These are phyloP conservation scores for Neospermospora avenae DNA, from an alignment of 2,329 filamentous ascomycete species.

Conservation along the genomic window DNA sequence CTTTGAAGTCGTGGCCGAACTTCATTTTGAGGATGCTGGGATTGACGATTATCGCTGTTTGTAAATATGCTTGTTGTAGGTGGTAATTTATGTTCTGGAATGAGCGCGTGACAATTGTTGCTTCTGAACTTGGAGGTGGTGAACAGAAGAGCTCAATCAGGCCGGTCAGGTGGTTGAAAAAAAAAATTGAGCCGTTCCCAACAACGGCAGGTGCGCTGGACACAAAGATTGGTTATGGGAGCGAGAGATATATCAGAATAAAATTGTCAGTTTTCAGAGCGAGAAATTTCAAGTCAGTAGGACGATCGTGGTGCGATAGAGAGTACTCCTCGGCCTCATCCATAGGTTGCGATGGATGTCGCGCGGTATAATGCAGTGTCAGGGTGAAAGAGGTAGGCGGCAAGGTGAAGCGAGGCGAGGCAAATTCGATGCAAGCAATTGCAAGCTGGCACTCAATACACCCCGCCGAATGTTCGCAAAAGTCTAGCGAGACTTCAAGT, in stretches of 20 bases:
- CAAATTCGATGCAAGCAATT: too few relatives aligned
- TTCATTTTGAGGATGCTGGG: conserved; percentile 59
- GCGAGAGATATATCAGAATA: background rate
- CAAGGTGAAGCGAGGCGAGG: too few relatives aligned
- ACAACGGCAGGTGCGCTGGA: conserved; percentile 1
- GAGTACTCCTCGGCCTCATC: too few relatives aligned
- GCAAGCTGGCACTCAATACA: too few relatives aligned
- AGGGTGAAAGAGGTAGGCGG: too few relatives aligned
- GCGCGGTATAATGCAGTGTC: too few relatives aligned
- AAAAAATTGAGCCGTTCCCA: background rate
- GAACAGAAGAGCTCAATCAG: background rate
- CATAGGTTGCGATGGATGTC: too few relatives aligned
- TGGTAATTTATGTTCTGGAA: background rate
- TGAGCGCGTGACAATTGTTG: conserved; percentile 2
- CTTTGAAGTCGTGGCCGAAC: conserved; percentile 76
- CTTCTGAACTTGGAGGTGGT: background rate
- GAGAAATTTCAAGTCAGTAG: background rate
- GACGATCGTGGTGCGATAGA: too few relatives aligned
- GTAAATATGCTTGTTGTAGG: background rate
- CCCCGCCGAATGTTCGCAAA: too few relatives aligned
- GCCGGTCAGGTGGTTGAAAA: background rate
- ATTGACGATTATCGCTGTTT: background rate
- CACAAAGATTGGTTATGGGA: background rate
- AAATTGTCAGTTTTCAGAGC: background rate
- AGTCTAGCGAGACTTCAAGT: too few relatives aligned